These are phyloP conservation scores for Fusarium tjaetaba DNA, from an alignment of 2,329 filamentous ascomycete species.

Conservation along the genomic window DNA sequence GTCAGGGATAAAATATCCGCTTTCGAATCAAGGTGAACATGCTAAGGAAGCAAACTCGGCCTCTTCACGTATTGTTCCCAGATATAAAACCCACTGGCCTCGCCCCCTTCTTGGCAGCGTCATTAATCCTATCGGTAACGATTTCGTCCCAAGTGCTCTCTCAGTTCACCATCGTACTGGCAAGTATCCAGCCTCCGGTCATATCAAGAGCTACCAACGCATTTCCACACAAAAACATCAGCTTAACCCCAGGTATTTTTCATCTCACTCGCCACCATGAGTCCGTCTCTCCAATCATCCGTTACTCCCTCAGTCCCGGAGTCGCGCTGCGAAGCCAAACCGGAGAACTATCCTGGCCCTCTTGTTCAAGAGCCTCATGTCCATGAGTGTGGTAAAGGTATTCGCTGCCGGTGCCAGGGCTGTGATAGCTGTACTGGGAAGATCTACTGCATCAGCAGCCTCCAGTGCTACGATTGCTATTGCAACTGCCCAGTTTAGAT, in stretches of 20 bases:
- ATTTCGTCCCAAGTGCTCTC: too few relatives aligned
- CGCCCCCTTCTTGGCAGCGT: not conserved
- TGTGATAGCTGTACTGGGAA: not conserved
- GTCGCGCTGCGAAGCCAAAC: not conserved
- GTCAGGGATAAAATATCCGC: not conserved
- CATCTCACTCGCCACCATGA: not conserved
- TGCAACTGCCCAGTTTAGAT: not conserved
- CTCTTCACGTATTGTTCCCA: not conserved
- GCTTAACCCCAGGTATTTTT: not conserved
- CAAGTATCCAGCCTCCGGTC: not conserved
- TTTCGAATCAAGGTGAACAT: not conserved
- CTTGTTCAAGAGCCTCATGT: accelerated
- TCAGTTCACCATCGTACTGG: accelerated
- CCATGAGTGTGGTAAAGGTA: not conserved
- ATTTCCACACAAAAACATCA: not conserved
- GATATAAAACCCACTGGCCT: not conserved
- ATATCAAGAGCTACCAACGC: not conserved
- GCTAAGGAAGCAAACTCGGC: not conserved
- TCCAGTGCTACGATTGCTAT: conserved; percentile 11
- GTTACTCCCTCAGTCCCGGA: too few relatives aligned
- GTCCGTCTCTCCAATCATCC: not conserved
- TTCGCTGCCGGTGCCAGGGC: not conserved
- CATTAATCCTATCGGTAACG: not conserved
- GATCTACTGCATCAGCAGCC: conserved; percentile 1
- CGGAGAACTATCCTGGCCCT: accelerated